phyloP scores from a whole-genome alignment of 2,329 filamentous ascomycete species.

The Nothophaeocryptopus gaeumannii region DNA sequence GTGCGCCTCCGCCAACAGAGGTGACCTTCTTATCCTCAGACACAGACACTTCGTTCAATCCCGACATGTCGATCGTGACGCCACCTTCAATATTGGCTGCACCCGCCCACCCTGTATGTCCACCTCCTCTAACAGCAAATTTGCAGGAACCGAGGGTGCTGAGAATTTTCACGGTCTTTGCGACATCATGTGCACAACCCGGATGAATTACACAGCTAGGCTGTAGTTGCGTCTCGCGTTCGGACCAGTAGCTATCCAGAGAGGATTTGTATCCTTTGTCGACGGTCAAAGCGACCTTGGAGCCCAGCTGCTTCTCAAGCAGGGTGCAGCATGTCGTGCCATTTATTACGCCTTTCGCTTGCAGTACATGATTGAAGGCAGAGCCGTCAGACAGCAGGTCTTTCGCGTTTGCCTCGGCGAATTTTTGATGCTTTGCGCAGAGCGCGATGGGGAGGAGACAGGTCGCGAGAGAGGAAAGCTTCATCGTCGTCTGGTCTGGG shows the following conservation, averaged over 20 bases:
- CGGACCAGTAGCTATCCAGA: neutral
- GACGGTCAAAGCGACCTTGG: too few species aligned
- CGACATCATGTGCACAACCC: constrained; percentile 8
- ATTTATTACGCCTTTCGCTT: too few species aligned
- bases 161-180: constrained; percentile 6
- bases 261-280: too few species aligned
- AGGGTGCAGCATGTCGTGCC: too few species aligned
- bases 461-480: too few species aligned
- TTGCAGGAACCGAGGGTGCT: constrained; percentile 16
- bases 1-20: constrained; percentile 36
- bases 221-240: neutral
- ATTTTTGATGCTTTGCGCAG: too few species aligned
- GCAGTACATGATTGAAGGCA: too few species aligned
- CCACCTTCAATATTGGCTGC: constrained; percentile 27
- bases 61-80: constrained; percentile 27
- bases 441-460: too few species aligned
- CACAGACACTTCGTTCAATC: constrained; percentile 19
- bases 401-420: too few species aligned
- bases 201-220: constrained; percentile 14
- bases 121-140: constrained; percentile 32
- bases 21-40: constrained; percentile 16
- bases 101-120: constrained; percentile 27
- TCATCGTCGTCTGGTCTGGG: too few species aligned
- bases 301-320: too few species aligned
- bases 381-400: too few species aligned